A percentile compares a stretch with the other conserved stretches of the same genome.
Conservation (phyloP, 768 basidiomycete genomes). For the Pholiota molesta region DNA sequence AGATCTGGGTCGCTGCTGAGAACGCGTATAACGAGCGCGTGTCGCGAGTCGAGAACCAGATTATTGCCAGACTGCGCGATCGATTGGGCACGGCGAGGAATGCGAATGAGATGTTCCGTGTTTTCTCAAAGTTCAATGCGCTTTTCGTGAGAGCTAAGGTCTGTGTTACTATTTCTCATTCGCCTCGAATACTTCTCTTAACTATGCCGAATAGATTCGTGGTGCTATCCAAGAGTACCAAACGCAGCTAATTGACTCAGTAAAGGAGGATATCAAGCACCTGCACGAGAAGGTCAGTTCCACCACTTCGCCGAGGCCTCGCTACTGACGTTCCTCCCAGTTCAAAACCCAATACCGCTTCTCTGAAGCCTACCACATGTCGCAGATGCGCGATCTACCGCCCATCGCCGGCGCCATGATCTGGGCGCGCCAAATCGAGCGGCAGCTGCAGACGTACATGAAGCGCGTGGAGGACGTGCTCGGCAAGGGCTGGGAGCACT, state of each 20-base stretch:
- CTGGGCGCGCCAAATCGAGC: slow-evolving; percentile 99
- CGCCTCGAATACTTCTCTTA: not conserved
- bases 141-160: slow-evolving; percentile 96
- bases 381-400: slow-evolving; percentile 96
- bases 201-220: slow-evolving; percentile 62
- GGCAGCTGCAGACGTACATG: slow-evolving; percentile 96
- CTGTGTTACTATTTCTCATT: slow-evolving; percentile 12
- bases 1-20: slow-evolving; percentile 97
- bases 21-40: slow-evolving; percentile 98
- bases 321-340: slow-evolving; percentile 33
- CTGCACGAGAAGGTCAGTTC: slow-evolving; percentile 82
- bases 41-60: slow-evolving; percentile 97
- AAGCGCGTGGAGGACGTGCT: slow-evolving; percentile 98
- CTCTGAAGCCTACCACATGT: slow-evolving; percentile 97
- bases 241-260: slow-evolving; percentile 97
- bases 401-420: slow-evolving; percentile 98
- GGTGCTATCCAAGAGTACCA: slow-evolving; percentile 99
- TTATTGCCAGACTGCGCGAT: slow-evolving; percentile 91
- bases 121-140: slow-evolving; percentile 98
- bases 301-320: not conserved
- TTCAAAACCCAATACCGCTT: slow-evolving; percentile 97
- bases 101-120: slow-evolving; percentile 99
- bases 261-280: slow-evolving; percentile 96
- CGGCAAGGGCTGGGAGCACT: slow-evolving; percentile 97
- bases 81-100: slow-evolving; percentile 93